These are phyloP conservation scores for Acacia crassicarpa DNA, from an alignment of 306 rosid genomes.

Conservation along the genomic window DNA sequence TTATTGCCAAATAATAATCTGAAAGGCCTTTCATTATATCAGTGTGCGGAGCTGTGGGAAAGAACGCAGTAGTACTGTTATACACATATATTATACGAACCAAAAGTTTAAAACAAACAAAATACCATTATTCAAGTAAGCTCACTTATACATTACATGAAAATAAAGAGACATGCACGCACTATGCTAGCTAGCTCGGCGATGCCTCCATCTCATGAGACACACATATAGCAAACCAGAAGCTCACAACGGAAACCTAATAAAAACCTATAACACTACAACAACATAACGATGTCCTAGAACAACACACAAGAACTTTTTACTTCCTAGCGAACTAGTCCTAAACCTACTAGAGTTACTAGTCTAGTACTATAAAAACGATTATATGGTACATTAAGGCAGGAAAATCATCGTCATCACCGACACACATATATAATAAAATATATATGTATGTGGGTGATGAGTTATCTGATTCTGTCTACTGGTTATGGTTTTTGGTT, in stretches of 20 bases:
- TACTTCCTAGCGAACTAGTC: background rate
- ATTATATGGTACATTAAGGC: too few relatives aligned
- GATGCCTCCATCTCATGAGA: background rate
- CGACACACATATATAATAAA: background rate
- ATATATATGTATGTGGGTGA: background rate
- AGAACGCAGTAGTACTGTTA: too few relatives aligned
- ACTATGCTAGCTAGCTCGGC: background rate
- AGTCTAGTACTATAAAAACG: background rate
- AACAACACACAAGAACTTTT: background rate
- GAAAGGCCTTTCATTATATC: too few relatives aligned
- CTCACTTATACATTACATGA: background rate
- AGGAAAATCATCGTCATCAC: background rate
- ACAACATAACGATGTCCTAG: background rate
- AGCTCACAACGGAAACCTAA: background rate
- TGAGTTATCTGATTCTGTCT: background rate
- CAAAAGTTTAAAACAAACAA: background rate
- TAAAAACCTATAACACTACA: background rate
- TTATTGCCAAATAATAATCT: too few relatives aligned
- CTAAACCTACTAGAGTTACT: background rate
- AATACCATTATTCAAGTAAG: background rate
- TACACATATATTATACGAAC: background rate
- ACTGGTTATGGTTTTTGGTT: background rate
- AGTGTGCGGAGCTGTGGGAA: too few relatives aligned
- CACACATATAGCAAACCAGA: background rate
- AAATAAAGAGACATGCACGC: background rate